Percentiles rank a stretch among this genome's conserved stretches.
Conservation (phyloP, 257 asterid species). For the Scutellaria galericulata region DNA sequence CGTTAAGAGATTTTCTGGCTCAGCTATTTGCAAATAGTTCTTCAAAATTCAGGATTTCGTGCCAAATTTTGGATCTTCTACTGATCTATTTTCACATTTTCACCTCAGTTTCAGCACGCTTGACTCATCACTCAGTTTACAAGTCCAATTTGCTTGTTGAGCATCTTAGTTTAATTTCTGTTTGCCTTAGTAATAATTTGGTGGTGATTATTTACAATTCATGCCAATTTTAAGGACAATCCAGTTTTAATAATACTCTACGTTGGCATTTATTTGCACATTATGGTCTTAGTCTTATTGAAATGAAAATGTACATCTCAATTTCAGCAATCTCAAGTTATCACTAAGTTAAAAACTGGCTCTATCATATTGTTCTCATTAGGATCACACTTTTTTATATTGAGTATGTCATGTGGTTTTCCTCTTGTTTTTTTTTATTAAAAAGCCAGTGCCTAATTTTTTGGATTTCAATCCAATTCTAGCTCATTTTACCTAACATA, state of each 20-base stretch:
- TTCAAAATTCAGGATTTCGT: not conserved
- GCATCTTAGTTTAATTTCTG: conserved; percentile 3
- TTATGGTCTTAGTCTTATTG: not conserved
- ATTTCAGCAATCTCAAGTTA: not conserved
- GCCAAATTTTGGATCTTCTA: not conserved
- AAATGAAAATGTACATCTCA: conserved; percentile 2
- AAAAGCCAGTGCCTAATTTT: not conserved
- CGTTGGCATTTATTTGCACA: not conserved
- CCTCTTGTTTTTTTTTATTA: not conserved
- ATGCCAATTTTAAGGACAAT: not conserved
- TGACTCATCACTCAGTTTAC: conserved; percentile 20
- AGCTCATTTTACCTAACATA: not conserved
- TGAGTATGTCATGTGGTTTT: not conserved
- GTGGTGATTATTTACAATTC: not conserved
- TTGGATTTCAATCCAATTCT: conserved; percentile 3
- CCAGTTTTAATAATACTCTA: not conserved
- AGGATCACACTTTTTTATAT: not conserved
- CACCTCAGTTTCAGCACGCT: conserved; percentile 16
- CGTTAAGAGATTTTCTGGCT: not conserved
- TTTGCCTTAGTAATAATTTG: not conserved
- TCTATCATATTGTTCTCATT: not conserved
- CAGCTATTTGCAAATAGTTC: conserved; percentile 10
- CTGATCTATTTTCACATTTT: not conserved
- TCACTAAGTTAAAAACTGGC: not conserved
- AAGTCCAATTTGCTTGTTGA: conserved; percentile 23